Conservation (phyloP, 768 basidiomycete species). For the Tulasnella calospora region DNA sequence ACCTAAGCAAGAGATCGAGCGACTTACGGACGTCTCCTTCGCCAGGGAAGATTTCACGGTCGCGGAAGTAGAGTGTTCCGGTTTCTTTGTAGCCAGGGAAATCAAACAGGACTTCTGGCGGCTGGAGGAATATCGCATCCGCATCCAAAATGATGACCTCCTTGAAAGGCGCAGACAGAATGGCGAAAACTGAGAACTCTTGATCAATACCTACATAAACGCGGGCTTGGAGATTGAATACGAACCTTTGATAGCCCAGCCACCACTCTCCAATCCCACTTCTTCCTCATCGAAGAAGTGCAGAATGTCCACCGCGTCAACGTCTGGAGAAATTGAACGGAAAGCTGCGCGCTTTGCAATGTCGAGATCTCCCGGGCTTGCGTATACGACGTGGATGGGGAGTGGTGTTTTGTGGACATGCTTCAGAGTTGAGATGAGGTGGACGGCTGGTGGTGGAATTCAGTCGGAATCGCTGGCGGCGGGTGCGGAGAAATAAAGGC, state of each 20-base stretch:
- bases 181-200: not conserved
- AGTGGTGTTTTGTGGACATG: not conserved
- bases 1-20: not conserved
- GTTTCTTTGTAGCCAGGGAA: not conserved
- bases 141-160: not conserved
- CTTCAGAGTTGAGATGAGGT: not conserved
- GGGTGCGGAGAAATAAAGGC: not conserved
- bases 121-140: not conserved
- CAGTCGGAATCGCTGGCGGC: not conserved
- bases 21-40: conserved; percentile 1
- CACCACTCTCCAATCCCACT: not conserved
- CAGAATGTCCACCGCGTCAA: not conserved
- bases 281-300: not conserved
- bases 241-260: conserved; percentile 2
- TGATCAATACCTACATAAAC: not conserved
- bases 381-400: conserved; percentile 1
- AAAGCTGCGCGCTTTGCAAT: not conserved
- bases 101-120: not conserved
- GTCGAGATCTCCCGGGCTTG: not conserved
- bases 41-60: not conserved
- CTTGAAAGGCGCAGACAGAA: not conserved
- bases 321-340: not conserved
- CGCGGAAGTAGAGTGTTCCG: not conserved
- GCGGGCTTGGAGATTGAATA: not conserved
- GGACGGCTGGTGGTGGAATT: not conserved